phyloP scores from a whole-genome alignment of 257 asterid genomes.

The Rehmannia glutinosa region DNA sequence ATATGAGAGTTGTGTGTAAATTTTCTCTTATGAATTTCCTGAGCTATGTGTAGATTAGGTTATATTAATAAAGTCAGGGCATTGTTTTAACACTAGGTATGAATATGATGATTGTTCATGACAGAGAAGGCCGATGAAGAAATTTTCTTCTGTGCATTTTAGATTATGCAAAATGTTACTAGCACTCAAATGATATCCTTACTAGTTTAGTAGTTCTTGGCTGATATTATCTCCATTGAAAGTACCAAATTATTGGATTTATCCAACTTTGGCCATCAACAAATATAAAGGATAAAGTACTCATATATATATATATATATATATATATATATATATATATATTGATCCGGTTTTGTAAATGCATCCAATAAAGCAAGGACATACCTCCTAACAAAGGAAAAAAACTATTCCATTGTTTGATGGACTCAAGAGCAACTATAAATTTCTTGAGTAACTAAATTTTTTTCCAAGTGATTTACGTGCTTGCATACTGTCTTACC shows the following conservation, averaged over 20 bases:
- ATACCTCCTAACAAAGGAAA: background rate
- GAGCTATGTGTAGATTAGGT: conserved; percentile 6
- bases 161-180: background rate
- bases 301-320: too few relatives aligned
- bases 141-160: background rate
- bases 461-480: too few relatives aligned
- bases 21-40: background rate
- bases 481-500: too few relatives aligned
- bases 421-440: background rate
- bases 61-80: background rate
- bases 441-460: background rate
- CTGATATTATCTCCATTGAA: background rate
- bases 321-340: too few relatives aligned
- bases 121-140: conserved; percentile 4
- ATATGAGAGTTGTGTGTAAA: conserved; percentile 2
- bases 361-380: background rate
- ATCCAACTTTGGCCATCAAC: background rate
- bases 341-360: too few relatives aligned
- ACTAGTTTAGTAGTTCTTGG: background rate
- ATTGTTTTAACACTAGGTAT: background rate
- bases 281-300: too few relatives aligned
- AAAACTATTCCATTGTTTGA: background rate
- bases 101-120: background rate
- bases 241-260: background rate
- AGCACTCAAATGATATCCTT: background rate